Percentiles rank a stretch among this genome's conserved stretches.
Conservation (phyloP, 768 basidiomycete genomes). For the Agrocybe praecox region DNA sequence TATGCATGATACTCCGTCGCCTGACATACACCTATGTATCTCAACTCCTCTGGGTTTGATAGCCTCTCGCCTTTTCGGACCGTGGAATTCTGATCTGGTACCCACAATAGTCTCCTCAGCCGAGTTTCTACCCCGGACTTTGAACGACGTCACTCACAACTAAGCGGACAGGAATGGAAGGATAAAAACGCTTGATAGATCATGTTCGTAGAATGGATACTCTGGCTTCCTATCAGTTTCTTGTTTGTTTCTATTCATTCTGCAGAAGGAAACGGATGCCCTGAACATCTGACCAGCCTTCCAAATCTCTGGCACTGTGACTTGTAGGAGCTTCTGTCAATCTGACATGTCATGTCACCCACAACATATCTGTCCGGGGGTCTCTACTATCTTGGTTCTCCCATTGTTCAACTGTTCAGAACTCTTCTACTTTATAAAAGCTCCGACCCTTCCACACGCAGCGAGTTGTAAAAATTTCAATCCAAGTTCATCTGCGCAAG, state of each 20-base stretch:
- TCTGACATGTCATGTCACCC: constrained; percentile 25
- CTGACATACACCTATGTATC: too few relatives aligned
- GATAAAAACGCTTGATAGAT: background rate
- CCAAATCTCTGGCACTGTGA: constrained; percentile 6
- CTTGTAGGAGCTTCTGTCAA: constrained; percentile 6
- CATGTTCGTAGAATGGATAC: background rate
- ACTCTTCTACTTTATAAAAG: background rate
- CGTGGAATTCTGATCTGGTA: constrained; percentile 2
- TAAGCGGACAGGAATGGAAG: background rate
- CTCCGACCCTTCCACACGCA: background rate
- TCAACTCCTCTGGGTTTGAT: too few relatives aligned
- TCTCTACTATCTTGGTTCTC: background rate
- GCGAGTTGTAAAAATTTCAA: background rate
- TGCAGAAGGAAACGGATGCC: background rate
- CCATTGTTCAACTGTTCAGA: constrained; percentile 11
- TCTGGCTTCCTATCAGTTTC: background rate
- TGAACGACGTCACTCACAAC: background rate
- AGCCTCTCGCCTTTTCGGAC: constrained; percentile 3
- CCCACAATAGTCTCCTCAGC: background rate
- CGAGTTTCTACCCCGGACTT: background rate
- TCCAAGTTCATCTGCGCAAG: background rate
- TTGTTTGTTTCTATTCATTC: background rate
- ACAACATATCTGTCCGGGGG: constrained; percentile 1
- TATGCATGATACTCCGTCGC: too few relatives aligned
- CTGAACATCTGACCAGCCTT: background rate